These are phyloP conservation scores for Neofusicoccum umdonicola DNA, from an alignment of 2,329 filamentous ascomycete genomes.

Conservation along the genomic window DNA sequence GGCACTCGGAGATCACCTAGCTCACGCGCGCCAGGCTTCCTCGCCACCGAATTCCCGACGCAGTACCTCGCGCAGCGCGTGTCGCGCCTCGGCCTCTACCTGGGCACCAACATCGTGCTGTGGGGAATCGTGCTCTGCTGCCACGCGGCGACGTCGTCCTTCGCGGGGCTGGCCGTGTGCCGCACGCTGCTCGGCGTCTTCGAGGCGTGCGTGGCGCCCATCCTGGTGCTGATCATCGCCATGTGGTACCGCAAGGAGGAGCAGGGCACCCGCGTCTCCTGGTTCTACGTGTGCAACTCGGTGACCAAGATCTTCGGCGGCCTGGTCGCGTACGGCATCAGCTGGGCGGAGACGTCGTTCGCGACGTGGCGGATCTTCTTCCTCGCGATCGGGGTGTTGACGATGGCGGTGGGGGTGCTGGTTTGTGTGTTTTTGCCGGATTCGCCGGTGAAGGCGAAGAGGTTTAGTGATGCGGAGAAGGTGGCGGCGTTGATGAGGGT, in stretches of 20 bases:
- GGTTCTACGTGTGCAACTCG: slow-evolving; percentile 22
- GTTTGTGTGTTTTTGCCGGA: slow-evolving; percentile 35
- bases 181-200: slow-evolving; percentile 51
- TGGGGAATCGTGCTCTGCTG: slow-evolving; percentile 41
- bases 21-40: slow-evolving; percentile 21
- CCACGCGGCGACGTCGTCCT: slow-evolving; percentile 12
- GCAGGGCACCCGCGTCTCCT: slow-evolving; percentile 44
- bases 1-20: too few species aligned
- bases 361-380: slow-evolving; percentile 28
- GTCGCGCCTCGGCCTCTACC: slow-evolving; percentile 54
- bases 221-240: slow-evolving; percentile 50
- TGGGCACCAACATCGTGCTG: slow-evolving; percentile 53
- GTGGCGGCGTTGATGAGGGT: slow-evolving; percentile 18
- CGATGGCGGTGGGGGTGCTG: slow-evolving; percentile 28
- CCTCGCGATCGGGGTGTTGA: slow-evolving; percentile 41
- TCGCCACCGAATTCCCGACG: slow-evolving; percentile 64
- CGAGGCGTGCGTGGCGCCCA: slow-evolving; percentile 65
- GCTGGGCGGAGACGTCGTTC: slow-evolving; percentile 25
- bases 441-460: slow-evolving; percentile 33
- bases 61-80: slow-evolving; percentile 62
- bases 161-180: slow-evolving; percentile 46
- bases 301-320: slow-evolving; percentile 26
- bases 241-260: slow-evolving; percentile 63
- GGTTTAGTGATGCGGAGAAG: slow-evolving; percentile 37
- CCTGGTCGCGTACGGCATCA: slow-evolving; percentile 19